Evolutionary conservation across 1,139 yeast species (phyloP).

Genomic region (Casaregolazyma suthepensis): DNA sequence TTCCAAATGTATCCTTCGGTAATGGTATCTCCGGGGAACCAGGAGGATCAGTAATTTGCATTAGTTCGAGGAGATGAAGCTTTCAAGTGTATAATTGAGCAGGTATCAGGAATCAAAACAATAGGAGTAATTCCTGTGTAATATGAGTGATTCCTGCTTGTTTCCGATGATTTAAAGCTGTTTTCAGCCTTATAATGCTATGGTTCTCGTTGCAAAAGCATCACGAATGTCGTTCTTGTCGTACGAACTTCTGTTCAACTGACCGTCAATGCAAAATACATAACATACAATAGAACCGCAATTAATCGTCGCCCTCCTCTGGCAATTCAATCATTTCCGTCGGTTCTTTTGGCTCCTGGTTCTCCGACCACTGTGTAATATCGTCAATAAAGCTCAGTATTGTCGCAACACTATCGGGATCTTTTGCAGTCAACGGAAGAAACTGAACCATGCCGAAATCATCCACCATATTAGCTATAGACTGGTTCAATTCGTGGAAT

Average conservation of each 20-base stretch:
- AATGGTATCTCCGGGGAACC: background rate
- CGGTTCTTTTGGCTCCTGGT: conserved; percentile 96
- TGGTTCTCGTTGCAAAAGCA: too few relatives aligned
- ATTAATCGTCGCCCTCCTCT: conserved; percentile 34
- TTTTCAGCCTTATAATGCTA: too few relatives aligned
- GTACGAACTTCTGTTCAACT: too few relatives aligned
- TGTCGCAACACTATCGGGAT: conserved; percentile 72
- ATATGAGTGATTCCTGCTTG: too few relatives aligned
- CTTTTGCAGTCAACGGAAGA: conserved; percentile 78
- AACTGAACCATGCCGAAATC: conserved; percentile 99
- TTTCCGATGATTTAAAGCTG: too few relatives aligned
- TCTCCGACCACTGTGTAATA: conserved; percentile 95
- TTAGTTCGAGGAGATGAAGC: too few relatives aligned
- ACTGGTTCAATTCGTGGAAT: conserved; percentile 64
- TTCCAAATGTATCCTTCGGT: background rate
- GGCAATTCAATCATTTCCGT: conserved; percentile 63
- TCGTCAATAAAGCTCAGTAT: conserved; percentile 92
- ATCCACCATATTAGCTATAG: conserved; percentile 77
- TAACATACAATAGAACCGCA: background rate
- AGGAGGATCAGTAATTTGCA: background rate
- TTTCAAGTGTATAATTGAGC: too few relatives aligned
- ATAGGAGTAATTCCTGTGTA: too few relatives aligned
- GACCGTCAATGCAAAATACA: background rate
- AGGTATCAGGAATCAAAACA: too few relatives aligned
- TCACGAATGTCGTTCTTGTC: too few relatives aligned